These are phyloP conservation scores for Sanghuangporus sanghuang DNA, from an alignment of 1,284 basidiomycete genomes.

Conservation along the genomic window DNA sequence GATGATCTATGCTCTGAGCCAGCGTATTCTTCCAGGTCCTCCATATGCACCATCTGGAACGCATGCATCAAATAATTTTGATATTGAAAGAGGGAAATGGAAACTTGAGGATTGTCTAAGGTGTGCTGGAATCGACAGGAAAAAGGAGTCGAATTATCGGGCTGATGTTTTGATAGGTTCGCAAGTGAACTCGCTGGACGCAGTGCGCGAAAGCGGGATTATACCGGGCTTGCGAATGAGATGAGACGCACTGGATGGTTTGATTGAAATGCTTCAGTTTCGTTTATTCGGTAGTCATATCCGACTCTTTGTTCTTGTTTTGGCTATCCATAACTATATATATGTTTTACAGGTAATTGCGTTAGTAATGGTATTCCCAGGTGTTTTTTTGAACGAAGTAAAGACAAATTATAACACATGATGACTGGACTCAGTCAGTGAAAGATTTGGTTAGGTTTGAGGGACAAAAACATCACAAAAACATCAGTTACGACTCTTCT, in stretches of 20 bases:
- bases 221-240: slow-evolving; percentile 66
- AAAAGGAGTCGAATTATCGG: not conserved
- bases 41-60: slow-evolving; percentile 60
- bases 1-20: slow-evolving; percentile 71
- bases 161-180: slow-evolving; percentile 42
- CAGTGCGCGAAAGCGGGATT: slow-evolving; percentile 52
- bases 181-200: slow-evolving; percentile 72
- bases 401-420: too few relatives aligned
- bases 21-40: slow-evolving; percentile 56
- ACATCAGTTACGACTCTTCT: too few relatives aligned
- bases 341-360: too few relatives aligned
- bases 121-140: slow-evolving; percentile 29
- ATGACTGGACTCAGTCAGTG: too few relatives aligned
- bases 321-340: too few relatives aligned
- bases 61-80: slow-evolving; percentile 31
- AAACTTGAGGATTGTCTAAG: slow-evolving; percentile 70
- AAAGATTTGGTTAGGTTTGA: too few relatives aligned
- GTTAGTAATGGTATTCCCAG: too few relatives aligned
- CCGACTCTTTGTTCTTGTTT: not conserved
- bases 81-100: slow-evolving; percentile 52
- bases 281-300: not conserved
- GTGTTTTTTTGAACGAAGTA: too few relatives aligned
- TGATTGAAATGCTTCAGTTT: slow-evolving; percentile 27
- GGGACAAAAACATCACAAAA: too few relatives aligned
- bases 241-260: slow-evolving; percentile 71